Evolutionary conservation across 805 yeast genomes (phyloP), one percentile per base, ranked within the genome.

Genomic region (Saturnispora galanensis): DNA sequence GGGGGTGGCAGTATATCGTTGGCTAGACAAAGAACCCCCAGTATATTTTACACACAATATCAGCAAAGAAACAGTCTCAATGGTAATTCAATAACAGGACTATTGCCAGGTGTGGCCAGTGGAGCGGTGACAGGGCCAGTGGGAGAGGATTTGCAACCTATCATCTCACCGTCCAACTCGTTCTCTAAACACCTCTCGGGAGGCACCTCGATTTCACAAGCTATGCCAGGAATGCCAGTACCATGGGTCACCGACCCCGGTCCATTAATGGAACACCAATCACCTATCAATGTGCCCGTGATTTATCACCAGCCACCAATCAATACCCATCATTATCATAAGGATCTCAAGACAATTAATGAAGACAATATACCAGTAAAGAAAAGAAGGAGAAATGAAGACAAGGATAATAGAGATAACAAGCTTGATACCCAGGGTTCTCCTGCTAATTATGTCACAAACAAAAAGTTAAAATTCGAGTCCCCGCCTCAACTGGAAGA

Each of bases 11-110:
- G 26, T 8, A 21, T 21, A 31, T 16, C 30, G 3, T 38, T 28
- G 15, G 38, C 12, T 31, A 31, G 46, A 26, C 46, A 43, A 38
- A 21, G 46, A 31, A 43, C 46, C 18, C 46, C 46, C 17, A 43
- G 46, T 38, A 43, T 43, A 15, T 43, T 43, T 26, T 34, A 32
- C 46, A 41, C n/a, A 15, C 35, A 5, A 17, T 26, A 18, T 15
- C 32, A 26, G 16, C n/a, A 34, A 34, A 34, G 11, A 10, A 12
- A 34, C 36, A 16, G 11, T 12, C 38, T 15, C 26, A 21, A 21
- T 8, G 21, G 21, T 17, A 31, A 17, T 39, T 39, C 42, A 16
- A 28, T 31, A n/a, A 39, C 15, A n/a, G 42, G 42, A 5, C 17
- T 35, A 15, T 39, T 39, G 21, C 26, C 26, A 21, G 26, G 26